Evolutionary conservation across 2,329 filamentous ascomycete species (phyloP).

Genomic region (Calonectria leucothoes): DNA sequence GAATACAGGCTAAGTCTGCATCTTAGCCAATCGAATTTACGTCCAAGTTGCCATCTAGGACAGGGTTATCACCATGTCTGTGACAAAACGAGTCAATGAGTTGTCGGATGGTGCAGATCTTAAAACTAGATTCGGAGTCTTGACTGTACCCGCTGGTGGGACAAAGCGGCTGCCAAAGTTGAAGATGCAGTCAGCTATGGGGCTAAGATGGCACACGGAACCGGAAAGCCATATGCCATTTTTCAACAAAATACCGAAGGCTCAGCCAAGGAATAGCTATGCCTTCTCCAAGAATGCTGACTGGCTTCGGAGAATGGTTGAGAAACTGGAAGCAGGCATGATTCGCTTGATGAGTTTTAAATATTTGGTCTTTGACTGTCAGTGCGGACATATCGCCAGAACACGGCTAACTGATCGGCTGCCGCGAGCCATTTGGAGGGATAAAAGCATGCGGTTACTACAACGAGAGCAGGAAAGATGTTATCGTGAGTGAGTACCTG

Average conservation of each 20-base stretch:
- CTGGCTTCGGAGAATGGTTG: slow-evolving; percentile 11
- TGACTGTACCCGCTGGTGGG: slow-evolving; percentile 41
- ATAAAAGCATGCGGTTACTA: slow-evolving; percentile 16
- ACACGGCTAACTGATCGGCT: slow-evolving; percentile 9
- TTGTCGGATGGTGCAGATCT: slow-evolving; percentile 23
- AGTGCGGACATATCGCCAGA: neutral
- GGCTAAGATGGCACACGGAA: slow-evolving; percentile 3
- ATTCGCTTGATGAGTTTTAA: neutral
- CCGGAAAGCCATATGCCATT: neutral
- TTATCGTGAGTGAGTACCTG: slow-evolving; percentile 17
- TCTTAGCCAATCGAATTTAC: slow-evolving; percentile 69
- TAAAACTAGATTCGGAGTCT: slow-evolving; percentile 40
- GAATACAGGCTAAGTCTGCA: slow-evolving; percentile 74
- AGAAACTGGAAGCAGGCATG: slow-evolving; percentile 19
- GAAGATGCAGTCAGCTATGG: slow-evolving; percentile 10
- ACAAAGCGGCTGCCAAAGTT: slow-evolving; percentile 35
- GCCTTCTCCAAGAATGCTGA: slow-evolving; percentile 12
- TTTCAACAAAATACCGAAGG: slow-evolving; percentile 11
- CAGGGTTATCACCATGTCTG: slow-evolving; percentile 69
- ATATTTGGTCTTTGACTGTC: neutral
- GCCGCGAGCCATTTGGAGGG: slow-evolving; percentile 19
- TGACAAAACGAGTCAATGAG: slow-evolving; percentile 5
- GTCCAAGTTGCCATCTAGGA: slow-evolving; percentile 69
- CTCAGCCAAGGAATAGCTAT: neutral
- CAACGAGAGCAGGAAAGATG: slow-evolving; percentile 20